These are phyloP conservation scores for Erodium maritimum DNA, from an alignment of 345 rosid genomes.

Conservation along the genomic window DNA sequence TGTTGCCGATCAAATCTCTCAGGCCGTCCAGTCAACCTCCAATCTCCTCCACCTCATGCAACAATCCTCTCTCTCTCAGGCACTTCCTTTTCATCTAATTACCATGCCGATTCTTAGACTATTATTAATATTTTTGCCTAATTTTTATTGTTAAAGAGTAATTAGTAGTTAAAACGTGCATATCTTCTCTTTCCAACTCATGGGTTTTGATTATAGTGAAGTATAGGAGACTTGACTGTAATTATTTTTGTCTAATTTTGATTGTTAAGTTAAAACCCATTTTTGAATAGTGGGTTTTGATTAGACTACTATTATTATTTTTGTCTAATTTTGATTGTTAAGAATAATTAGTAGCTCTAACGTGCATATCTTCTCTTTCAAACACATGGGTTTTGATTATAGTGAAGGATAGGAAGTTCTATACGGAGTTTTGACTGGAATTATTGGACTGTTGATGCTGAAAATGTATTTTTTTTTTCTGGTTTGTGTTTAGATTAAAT, in stretches of 20 bases:
- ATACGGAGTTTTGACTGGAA: not conserved
- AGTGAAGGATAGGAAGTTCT: not conserved
- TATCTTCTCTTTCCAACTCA: not conserved
- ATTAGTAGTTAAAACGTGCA: not conserved
- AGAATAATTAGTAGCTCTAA: not conserved
- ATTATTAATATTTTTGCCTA: not conserved
- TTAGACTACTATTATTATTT: not conserved
- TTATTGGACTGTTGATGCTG: not conserved
- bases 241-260: too few species aligned
- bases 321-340: not conserved
- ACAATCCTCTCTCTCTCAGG: conserved; percentile 77
- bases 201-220: not conserved
- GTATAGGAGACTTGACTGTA: not conserved
- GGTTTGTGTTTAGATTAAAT: not conserved
- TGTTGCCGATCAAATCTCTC: conserved; percentile 68
- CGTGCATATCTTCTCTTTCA: not conserved
- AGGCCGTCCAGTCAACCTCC: conserved; percentile 69
- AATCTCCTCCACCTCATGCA: conserved; percentile 79
- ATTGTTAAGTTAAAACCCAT: too few species aligned
- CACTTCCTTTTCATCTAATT: not conserved
- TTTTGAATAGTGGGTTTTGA: too few species aligned
- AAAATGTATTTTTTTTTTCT: not conserved
- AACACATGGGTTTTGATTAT: not conserved
- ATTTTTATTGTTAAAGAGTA: not conserved
- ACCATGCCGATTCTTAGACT: not conserved